These are phyloP conservation scores for Neonectria neomacrospora DNA, from an alignment of 2,329 filamentous ascomycete genomes.

Conservation along the genomic window DNA sequence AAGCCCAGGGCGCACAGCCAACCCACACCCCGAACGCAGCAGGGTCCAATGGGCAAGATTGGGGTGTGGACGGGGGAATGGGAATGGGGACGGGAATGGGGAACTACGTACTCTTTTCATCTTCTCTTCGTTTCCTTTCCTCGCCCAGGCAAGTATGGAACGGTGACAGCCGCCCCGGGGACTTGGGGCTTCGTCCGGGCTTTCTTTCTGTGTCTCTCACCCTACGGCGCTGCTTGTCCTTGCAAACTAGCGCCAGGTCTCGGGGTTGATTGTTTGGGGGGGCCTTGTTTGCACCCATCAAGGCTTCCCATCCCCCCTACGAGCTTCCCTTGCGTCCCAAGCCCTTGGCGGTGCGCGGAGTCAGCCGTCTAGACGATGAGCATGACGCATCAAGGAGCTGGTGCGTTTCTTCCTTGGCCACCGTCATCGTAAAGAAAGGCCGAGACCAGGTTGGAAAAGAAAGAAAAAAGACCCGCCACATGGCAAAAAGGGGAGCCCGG, in stretches of 20 bases:
- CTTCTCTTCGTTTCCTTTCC: not conserved
- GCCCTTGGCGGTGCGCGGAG: constrained; percentile 17
- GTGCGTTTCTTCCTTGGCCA: constrained; percentile 3
- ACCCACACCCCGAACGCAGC: constrained; percentile 32
- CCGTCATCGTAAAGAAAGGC: constrained; percentile 1
- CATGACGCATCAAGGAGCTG: not conserved
- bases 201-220: constrained; percentile 8
- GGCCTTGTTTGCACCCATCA: not conserved
- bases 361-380: constrained; percentile 12
- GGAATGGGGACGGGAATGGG: constrained; percentile 19
- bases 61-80: constrained; percentile 19
- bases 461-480: not conserved
- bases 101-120: constrained; percentile 20
- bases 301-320: constrained; percentile 3
- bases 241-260: not conserved
- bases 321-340: constrained; percentile 11
- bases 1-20: constrained; percentile 32
- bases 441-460: not conserved
- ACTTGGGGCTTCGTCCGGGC: not conserved
- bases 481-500: not conserved
- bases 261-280: not conserved
- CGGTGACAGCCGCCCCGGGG: constrained; percentile 9
- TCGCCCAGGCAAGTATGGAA: constrained; percentile 1
- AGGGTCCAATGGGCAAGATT: constrained; percentile 35
- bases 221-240: constrained; percentile 3